These are phyloP conservation scores for Vitis rotundifolia DNA, from an alignment of 164 flowering plant genomes.

Conservation along the genomic window DNA sequence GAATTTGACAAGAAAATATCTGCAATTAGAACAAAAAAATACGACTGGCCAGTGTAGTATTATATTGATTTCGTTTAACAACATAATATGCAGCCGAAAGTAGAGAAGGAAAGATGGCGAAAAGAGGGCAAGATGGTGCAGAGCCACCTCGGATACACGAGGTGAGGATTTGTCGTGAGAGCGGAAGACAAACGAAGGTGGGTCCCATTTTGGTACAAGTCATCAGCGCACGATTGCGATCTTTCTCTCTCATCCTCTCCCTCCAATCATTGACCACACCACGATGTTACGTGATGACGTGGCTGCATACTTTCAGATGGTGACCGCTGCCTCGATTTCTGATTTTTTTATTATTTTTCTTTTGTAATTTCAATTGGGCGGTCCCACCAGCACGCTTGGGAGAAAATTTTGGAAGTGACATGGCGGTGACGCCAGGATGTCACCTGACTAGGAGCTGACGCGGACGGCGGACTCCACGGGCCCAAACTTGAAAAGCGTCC, in stretches of 20 bases:
- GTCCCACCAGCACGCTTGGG: too few species aligned
- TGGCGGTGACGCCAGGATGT: background rate
- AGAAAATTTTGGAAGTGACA: background rate
- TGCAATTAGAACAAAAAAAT: too few species aligned
- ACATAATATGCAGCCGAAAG: too few species aligned
- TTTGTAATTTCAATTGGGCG: too few species aligned
- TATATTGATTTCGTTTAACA: too few species aligned
- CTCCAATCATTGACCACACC: conserved; percentile 5
- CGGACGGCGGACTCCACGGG: background rate
- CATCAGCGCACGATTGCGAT: too few species aligned
- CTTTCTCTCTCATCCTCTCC: background rate
- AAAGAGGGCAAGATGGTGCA: background rate
- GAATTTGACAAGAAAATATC: too few species aligned
- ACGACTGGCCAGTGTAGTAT: too few species aligned
- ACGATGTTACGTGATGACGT: conserved; percentile 1
- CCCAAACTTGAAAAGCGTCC: too few species aligned
- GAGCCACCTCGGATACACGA: conserved; percentile 25
- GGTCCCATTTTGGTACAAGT: background rate
- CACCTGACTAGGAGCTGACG: conserved; percentile 6
- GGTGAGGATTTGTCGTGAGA: conserved; percentile 6
- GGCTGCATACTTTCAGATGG: background rate
- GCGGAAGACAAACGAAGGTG: background rate
- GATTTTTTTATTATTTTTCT: too few species aligned
- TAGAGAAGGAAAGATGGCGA: background rate
- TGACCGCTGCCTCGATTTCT: too few species aligned